Base-by-base conservation (phyloP, 345 rosid genomes). In the Bruguiera parviflora region DNA sequence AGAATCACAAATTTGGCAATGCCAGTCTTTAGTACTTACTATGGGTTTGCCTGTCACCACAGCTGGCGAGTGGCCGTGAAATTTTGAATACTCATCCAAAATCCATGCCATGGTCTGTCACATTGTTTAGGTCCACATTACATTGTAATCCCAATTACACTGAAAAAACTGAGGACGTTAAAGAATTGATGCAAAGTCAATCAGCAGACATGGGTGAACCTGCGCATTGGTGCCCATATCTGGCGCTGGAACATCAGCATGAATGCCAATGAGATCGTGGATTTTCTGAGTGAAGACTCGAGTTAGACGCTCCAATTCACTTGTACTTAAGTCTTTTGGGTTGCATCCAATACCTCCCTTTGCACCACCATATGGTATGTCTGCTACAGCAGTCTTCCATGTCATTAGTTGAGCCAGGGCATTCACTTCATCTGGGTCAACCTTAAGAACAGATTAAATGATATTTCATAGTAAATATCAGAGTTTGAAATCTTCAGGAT, bases 221-320 rank as follows among this genome's bases (percentile, higher is more conserved):
- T 70, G 73, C 15, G 73, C 47, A 61, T 70, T 70, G 51, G 73
- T 70, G 15, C 73, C 73, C 73, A 70, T 70, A 53, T 70, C 73
- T 9, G 73, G 66, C 0, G 73, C 73, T 0, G 73, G 73, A 70
- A 70, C 66, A 32, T 70, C 73, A 8, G 35, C 52, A 8, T 70
- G 73, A 32, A 53, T 70, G 21, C 73, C 73, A 46, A 70, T 70
- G 47, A 70, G 73, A 32, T 70, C 73, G 18, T 70, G 73, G 49
- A 70, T 70, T 64, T 70, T 70, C 64, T 70, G 73, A 31, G 73
- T 70, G 73, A 70, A 70, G 51, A 70, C 73, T 46, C 73, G 67
- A 33, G 73, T 70, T 5, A 61, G 73, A 8, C 73, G 65, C 20
- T 70, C 73, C 20, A 47, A 53, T 21, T 70, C 73, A 33, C 73